Percentiles rank a stretch among this genome's conserved stretches.
phyloP scores from a whole-genome alignment of 805 yeast species.

The Hanseniaspora mollemarum region DNA sequence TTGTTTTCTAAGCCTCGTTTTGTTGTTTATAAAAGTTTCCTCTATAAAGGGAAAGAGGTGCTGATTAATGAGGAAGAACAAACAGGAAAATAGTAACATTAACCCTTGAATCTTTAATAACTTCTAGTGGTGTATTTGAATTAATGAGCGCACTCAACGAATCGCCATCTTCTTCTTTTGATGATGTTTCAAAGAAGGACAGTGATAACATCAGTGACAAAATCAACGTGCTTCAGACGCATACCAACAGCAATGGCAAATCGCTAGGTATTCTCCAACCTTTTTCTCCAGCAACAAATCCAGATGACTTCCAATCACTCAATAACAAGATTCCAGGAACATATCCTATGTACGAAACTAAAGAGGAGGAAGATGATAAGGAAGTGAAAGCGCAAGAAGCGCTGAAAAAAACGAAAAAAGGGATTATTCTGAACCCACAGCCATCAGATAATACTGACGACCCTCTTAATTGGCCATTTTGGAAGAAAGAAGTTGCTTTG shows the following conservation, averaged over 20 bases:
- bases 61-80: no score
- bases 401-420: conserved; percentile 38
- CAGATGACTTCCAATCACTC: not conserved
- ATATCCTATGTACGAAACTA: conserved; percentile 11
- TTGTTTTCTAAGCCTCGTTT: no score
- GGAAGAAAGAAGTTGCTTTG: conserved; percentile 46
- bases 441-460: conserved; percentile 55
- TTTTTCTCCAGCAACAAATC: not conserved
- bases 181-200: not conserved
- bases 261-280: conserved; percentile 15
- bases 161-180: not conserved
- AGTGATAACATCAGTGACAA: not conserved
- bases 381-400: conserved; percentile 1
- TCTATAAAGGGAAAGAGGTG: no score
- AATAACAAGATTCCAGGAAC: conserved; percentile 16
- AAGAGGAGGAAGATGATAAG: not conserved
- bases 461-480: conserved; percentile 54
- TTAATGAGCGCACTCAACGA: no score
- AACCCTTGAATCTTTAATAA: no score
- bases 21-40: no score
- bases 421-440: conserved; percentile 48
- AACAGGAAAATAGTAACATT: no score
- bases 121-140: no score
- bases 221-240: not conserved
- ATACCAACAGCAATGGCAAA: not conserved